Conservation (phyloP, 306 rosid species). For the Hippophae gyantsensis region DNA sequence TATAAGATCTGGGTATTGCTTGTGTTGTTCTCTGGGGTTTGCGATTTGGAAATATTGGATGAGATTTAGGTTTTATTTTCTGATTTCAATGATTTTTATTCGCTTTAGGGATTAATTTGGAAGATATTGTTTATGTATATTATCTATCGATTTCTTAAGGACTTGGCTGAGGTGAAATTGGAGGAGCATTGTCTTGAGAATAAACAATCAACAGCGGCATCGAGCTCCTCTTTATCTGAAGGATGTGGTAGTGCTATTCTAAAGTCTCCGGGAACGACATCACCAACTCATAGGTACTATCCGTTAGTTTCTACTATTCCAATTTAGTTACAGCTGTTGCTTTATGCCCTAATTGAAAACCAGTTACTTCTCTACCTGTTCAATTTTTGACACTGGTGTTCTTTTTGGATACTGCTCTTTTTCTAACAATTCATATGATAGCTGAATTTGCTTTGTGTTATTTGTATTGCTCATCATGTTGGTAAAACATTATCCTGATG, state of each 20-base stretch:
- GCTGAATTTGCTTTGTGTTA: slow-evolving; percentile 9
- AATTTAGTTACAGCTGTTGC: slow-evolving; percentile 5
- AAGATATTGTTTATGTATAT: slow-evolving; percentile 12
- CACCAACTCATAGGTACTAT: slow-evolving; percentile 64
- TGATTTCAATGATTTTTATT: slow-evolving; percentile 27
- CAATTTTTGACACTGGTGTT: not conserved
- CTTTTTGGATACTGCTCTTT: not conserved
- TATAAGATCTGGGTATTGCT: slow-evolving; percentile 58
- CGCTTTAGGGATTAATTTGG: not conserved
- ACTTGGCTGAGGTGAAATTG: slow-evolving; percentile 50
- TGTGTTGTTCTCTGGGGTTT: slow-evolving; percentile 19
- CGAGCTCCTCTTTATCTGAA: slow-evolving; percentile 78
- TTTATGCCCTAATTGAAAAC: not conserved
- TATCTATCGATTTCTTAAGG: slow-evolving; percentile 20
- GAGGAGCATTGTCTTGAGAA: slow-evolving; percentile 88
- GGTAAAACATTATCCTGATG: not conserved
- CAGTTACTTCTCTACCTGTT: not conserved
- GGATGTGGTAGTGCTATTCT: slow-evolving; percentile 57
- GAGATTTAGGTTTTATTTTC: slow-evolving; percentile 19
- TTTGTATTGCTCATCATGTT: slow-evolving; percentile 7
- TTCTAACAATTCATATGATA: not conserved
- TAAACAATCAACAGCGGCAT: slow-evolving; percentile 73
- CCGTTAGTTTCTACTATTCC: slow-evolving; percentile 14
- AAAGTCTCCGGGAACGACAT: slow-evolving; percentile 60
- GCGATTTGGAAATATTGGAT: slow-evolving; percentile 23